Evolutionary conservation across 768 basidiomycete genomes (phyloP).

Genomic region (Termitomyces sp.): DNA sequence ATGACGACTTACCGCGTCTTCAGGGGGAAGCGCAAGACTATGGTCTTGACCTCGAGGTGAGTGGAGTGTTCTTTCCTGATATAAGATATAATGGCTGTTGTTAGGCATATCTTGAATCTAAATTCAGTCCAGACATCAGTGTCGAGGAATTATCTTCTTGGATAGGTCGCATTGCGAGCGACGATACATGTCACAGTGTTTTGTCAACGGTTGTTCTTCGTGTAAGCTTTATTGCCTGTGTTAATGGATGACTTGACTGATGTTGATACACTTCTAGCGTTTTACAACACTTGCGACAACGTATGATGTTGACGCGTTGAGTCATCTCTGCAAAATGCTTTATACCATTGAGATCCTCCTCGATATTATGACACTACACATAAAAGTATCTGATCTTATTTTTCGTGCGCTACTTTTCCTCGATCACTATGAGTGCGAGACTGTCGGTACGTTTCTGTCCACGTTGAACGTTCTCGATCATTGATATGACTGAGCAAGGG

Average conservation of each 20-base stretch:
- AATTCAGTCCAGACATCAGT: conserved; percentile 45
- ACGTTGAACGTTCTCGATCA: neutral
- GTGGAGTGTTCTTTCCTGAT: conserved; percentile 9
- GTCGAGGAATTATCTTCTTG: conserved; percentile 31
- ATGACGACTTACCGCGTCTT: conserved; percentile 44
- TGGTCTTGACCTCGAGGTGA: conserved; percentile 55
- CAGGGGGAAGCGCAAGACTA: conserved; percentile 56
- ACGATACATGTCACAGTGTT: conserved; percentile 48
- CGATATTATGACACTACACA: conserved; percentile 67
- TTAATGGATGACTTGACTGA: neutral
- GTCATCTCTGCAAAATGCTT: conserved; percentile 65
- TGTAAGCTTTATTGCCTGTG: conserved; percentile 30
- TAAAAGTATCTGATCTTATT: conserved; percentile 58
- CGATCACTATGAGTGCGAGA: conserved; percentile 75
- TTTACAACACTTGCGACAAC: conserved; percentile 46
- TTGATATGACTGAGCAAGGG: conserved; percentile 33
- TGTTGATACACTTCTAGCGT: conserved; percentile 34
- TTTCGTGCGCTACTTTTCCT: conserved; percentile 57
- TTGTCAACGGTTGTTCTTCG: conserved; percentile 55
- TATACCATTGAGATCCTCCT: conserved; percentile 52
- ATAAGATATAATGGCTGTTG: neutral
- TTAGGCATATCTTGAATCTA: conserved; percentile 56
- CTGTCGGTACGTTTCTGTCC: conserved; percentile 53
- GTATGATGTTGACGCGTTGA: conserved; percentile 63
- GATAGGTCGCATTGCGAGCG: conserved; percentile 45